phyloP scores from a whole-genome alignment of 139 green algal species.

The Mychonastes homosphaera region DNA sequence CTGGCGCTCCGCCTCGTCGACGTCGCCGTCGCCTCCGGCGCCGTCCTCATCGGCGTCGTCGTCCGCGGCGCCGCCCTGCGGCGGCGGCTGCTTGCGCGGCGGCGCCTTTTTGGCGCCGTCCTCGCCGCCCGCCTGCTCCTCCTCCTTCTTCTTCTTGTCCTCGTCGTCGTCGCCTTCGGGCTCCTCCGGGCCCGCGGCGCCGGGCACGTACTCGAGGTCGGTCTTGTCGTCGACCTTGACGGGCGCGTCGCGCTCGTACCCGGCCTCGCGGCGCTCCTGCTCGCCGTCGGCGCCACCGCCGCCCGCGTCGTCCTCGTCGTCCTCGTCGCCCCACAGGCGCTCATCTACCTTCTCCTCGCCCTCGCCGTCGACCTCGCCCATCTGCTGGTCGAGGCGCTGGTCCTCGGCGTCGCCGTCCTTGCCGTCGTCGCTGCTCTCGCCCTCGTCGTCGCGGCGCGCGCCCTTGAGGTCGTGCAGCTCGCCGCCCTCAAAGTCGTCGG shows the following conservation, averaged over 20 bases:
- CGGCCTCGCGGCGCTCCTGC: slow-evolving; percentile 42
- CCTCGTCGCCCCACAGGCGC: slow-evolving; percentile 70
- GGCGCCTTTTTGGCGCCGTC: slow-evolving; percentile 9
- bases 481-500: slow-evolving; percentile 93
- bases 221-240: slow-evolving; percentile 58
- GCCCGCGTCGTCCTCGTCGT: slow-evolving; percentile 35
- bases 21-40: slow-evolving; percentile 2
- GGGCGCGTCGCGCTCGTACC: slow-evolving; percentile 51
- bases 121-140: slow-evolving; percentile 35
- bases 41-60: slow-evolving; percentile 1
- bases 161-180: slow-evolving; percentile 26
- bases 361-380: slow-evolving; percentile 50
- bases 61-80: background rate
- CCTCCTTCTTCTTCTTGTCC: slow-evolving; percentile 16
- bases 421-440: slow-evolving; percentile 49
- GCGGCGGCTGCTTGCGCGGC: too few relatives aligned
- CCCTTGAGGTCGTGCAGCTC: slow-evolving; percentile 56
- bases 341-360: slow-evolving; percentile 80
- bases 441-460: slow-evolving; percentile 40
- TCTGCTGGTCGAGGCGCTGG: slow-evolving; percentile 50
- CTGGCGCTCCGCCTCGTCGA: slow-evolving; percentile 10
- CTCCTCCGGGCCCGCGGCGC: slow-evolving; percentile 1
- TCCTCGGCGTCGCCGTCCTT: slow-evolving; percentile 68
- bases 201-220: slow-evolving; percentile 53
- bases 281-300: slow-evolving; percentile 24